Evolutionary conservation across 495 filamentous ascomycete species (phyloP), one percentile per base, ranked within the genome.

Genomic region (Aspergillus sclerotioniger): DNA sequence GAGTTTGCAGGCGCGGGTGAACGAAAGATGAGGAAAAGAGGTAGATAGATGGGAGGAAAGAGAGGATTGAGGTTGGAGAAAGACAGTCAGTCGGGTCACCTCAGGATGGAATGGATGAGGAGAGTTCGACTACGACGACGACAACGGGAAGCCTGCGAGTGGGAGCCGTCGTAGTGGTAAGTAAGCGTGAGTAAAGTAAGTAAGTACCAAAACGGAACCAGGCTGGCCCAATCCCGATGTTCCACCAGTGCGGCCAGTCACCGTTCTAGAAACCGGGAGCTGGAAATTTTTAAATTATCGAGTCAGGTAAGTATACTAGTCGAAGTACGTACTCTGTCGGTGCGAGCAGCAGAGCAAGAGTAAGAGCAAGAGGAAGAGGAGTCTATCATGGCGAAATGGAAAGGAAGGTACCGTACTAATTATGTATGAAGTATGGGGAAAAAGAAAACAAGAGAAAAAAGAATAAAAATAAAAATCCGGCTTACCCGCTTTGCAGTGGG

Each of bases 1-100:
- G 45, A 63, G 55, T 31, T 51, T 16, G 54, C 31, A 37, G 31
- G 46, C 37, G 49, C 56, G 33, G 61, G 19, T 32, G 35, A 25
- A 45, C 16, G 52, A 54, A 19, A 54, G 56, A 57, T 60, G 59
- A 53, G 54, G n/a, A n/a, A 48, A 59, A 48, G 62, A 51, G 39
- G 16, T 45, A 58, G 58, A 70, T 51, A 25, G 52, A 59, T 51
- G 56, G 37, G 56, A 58, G 41, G 57, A 54, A 60, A 59, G 53
- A 63, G 56, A 58, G 41, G 57, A 51, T 43, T 64, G 60, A 60
- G 61, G 56, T 49, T 28, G 57, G 60, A 56, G 58, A 60, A 58
- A 25, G 25, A 5, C 25, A 25, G 25, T 25, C 25, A n/a, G n/a
- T 28, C 46, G 41, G 12, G 16, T 16, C 25, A 21, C 32, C 45